Base-by-base conservation (phyloP, 768 basidiomycete species). In the Floccularia luteovirens region DNA sequence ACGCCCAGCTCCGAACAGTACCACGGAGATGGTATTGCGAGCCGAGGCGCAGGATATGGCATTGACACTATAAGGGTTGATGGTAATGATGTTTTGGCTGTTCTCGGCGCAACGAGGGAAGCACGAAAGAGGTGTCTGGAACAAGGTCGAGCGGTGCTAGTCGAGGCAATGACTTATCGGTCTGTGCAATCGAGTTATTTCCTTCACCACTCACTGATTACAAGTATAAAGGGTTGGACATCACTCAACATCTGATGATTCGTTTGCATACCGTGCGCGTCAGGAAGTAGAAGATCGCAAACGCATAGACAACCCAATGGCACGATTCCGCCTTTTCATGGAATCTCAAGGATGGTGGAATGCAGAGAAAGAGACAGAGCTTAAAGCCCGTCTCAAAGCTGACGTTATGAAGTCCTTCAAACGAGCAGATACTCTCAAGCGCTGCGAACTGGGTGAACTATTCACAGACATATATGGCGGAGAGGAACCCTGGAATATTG, bases 191-290 rank as follows among this genome's bases (percentile, higher is more conserved):
- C 13, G 17, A 12, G 11, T 41, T 10, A 8, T 8, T 10, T n/a
- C 19, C 17, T 16, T 14, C 39, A 31, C 16, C 20, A 17, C 21
- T 11, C 13, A 17, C 19, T 16, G 19, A 31, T 21, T 36, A 43
- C 20, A 36, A 31, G 30, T 23, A 35, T 47, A 32, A 54, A 86
- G 85, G 20, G 82, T 96, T 10, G 86, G 91, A n/a, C 91, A 97
- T 55, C 90, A 93, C 56, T 90, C 88, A 13, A 93, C 89, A 0
- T 94, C 92, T 7, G 93, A 97, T 52, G 92, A 97, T 59, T 93
- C 90, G 3, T 93, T 88, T 52, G 92, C 91, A 16, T 97, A 97
- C 58, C 79, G 92, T 28, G 73, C 87, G 1, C 75, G 87, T 14
- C 75, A 88, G 41, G 93, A 94, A 53, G 93, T 96, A 22, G 89